Base-by-base conservation (phyloP, 2,329 filamentous ascomycete species). In the Aspergillus texensis region DNA sequence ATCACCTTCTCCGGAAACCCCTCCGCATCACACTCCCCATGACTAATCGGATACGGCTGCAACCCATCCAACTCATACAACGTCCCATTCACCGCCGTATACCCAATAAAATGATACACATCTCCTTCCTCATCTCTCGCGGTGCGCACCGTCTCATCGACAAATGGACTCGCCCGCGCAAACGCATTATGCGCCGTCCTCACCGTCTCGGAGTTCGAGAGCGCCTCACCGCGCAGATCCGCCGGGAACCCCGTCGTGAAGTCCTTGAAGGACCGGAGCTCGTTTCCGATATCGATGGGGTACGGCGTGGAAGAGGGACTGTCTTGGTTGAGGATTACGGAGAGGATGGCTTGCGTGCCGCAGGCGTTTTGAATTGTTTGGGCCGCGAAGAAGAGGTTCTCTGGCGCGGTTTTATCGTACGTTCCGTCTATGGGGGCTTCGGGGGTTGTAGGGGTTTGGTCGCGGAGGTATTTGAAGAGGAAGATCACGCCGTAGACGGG, bases 321-420 rank as follows among this genome's bases (percentile, higher is more conserved):
- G 60, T 81, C 84, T 78, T 96, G 91, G 82, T 99, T 99, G 69
- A 99, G 83, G 36, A 98, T 85, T 60, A 98, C 92, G 59, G 91
- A 95, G 46, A 99, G 87, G 54, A 99, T 87, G 4, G 95, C 95
- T 79, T 99, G 95, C 19, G 95, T 99, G 52, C 94, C 95, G 81
- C 95, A 99, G 9, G 95, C 95, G 79, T 99, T 99, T 80, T 98
- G 94, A 77, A 99, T 99, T 4, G 94, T 98, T 82, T 99, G 95
- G 34, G 90, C 89, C 4, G 95, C 95, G 80, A 99, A 99, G 85
- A 97, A 99, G 72, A 97, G 85, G 67, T 86, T 84, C 66, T 93
- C 89, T 21, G 91, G 83, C 16, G 93, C 92, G 19, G 83, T 84
- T 70, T 88, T 83, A 81, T 97, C 93, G 78, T 92, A 97, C 39